phyloP scores from a whole-genome alignment of 1,284 basidiomycete species.

The Taiwanofungus camphoratus region DNA sequence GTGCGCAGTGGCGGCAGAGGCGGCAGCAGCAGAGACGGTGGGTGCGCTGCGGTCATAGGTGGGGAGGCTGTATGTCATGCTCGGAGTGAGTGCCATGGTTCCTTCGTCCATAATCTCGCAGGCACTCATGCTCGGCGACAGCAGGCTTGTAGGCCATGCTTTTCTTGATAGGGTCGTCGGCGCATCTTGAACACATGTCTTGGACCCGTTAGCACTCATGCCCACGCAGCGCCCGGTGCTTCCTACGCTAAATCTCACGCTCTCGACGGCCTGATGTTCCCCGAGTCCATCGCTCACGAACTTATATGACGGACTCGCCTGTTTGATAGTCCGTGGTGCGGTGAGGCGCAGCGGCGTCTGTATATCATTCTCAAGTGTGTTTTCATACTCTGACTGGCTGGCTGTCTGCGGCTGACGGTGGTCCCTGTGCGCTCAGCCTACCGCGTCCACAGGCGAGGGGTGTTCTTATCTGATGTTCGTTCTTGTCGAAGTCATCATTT shows the following conservation, averaged over 20 bases:
- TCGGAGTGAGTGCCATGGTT: background rate
- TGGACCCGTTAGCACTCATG: background rate
- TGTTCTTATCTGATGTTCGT: too few relatives aligned
- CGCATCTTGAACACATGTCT: too few relatives aligned
- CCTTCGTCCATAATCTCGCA: background rate
- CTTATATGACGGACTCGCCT: background rate
- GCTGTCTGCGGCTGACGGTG: too few relatives aligned
- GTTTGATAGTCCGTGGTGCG: background rate
- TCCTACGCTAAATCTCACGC: background rate
- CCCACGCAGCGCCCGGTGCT: background rate
- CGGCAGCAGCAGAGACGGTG: conserved; percentile 12
- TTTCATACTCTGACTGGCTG: too few relatives aligned
- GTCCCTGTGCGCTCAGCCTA: too few relatives aligned
- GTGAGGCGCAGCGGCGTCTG: background rate
- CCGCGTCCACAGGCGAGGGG: too few relatives aligned
- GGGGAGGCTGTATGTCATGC: background rate
- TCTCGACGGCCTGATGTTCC: background rate
- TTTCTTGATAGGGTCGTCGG: background rate
- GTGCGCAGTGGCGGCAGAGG: conserved; percentile 18
- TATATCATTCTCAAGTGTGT: background rate
- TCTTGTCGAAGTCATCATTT: too few relatives aligned
- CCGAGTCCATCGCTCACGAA: background rate
- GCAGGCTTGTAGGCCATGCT: background rate
- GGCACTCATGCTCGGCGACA: background rate
- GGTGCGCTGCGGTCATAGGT: conserved; percentile 2